phyloP scores from a whole-genome alignment of 2,329 filamentous ascomycete species.

The Colletotrichum orchidophilum region DNA sequence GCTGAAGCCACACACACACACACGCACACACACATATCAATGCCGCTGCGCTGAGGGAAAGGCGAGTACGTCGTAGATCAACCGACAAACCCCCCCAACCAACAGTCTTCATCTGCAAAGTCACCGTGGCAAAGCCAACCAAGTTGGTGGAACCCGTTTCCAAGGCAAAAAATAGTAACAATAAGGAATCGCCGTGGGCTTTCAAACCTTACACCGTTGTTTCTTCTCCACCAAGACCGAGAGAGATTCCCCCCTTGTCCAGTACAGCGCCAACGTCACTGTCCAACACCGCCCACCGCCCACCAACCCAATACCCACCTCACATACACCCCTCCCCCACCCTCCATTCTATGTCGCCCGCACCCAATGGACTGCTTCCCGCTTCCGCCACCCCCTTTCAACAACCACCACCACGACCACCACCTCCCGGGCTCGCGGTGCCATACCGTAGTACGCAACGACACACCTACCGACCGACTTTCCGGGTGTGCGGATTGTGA shows the following conservation, averaged over 20 bases:
- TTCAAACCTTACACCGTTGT: no score
- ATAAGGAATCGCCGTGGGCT: neutral
- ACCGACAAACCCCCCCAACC: neutral
- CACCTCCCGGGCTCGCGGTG: neutral
- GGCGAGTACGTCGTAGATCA: no score
- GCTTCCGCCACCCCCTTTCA: neutral
- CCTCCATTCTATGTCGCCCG: no score
- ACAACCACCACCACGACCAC: neutral
- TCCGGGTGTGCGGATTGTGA: no score
- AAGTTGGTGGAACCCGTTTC: no score
- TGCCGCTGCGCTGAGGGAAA: no score
- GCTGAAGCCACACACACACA: neutral
- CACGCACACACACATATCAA: neutral
- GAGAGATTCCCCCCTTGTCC: no score
- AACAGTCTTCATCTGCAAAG: no score
- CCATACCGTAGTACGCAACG: neutral
- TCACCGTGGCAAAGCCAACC: no score
- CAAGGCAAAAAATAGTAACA: no score
- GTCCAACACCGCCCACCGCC: neutral
- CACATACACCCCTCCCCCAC: neutral
- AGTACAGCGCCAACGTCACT: no score
- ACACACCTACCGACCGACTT: neutral
- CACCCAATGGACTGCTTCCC: neutral
- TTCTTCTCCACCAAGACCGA: no score
- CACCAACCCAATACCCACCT: neutral